These are phyloP conservation scores for Durotheca rogersii DNA, from an alignment of 495 filamentous ascomycete genomes.

Conservation along the genomic window DNA sequence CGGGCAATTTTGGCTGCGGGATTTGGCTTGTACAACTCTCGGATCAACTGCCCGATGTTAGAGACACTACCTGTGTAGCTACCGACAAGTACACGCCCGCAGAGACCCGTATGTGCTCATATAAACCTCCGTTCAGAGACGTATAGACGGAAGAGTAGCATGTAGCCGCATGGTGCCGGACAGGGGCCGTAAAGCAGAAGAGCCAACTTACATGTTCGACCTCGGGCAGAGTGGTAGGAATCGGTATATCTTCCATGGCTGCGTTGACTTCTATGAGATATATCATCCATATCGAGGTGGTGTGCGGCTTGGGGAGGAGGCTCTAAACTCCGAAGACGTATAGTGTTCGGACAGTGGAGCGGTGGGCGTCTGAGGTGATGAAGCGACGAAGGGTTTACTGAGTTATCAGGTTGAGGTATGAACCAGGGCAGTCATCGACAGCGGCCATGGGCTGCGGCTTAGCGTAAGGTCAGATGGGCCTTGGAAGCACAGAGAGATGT, in stretches of 20 bases:
- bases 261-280: constrained; percentile 10
- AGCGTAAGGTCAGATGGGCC: too few species aligned
- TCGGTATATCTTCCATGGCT: constrained; percentile 28
- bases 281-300: constrained; percentile 30
- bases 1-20: constrained; percentile 58
- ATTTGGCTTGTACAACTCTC: constrained; percentile 71
- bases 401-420: too few species aligned
- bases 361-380: background rate
- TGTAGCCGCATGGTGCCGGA: background rate
- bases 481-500: background rate
- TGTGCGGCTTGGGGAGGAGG: background rate
- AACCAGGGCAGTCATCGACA: too few species aligned
- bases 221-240: constrained; percentile 30
- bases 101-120: background rate
- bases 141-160: background rate
- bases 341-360: background rate
- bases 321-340: background rate
- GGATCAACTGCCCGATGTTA: constrained; percentile 52
- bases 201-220: constrained; percentile 31
- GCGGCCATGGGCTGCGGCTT: too few species aligned
- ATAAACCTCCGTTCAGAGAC: background rate
- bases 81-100: too few species aligned
- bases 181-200: background rate
- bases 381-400: background rate
- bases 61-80: too few species aligned